These are phyloP conservation scores for Xylariaceae sp. DNA, from an alignment of 2,329 filamentous ascomycete species.

Conservation along the genomic window DNA sequence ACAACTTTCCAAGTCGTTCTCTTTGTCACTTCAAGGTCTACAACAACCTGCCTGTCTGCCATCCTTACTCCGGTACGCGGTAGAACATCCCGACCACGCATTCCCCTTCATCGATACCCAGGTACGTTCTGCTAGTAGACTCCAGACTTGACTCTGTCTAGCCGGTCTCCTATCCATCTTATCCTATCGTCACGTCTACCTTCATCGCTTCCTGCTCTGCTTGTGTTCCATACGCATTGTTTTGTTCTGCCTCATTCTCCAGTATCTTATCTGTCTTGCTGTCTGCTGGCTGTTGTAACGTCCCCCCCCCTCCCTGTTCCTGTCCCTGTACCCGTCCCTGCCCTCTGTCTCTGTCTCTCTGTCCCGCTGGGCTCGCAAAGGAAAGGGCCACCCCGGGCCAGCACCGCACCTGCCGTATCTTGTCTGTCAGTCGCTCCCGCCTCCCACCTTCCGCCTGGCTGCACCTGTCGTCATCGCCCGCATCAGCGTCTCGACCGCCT, in stretches of 20 bases:
- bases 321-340: neutral
- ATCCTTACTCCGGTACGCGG: too few species aligned
- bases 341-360: too few species aligned
- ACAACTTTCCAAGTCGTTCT: constrained; percentile 22
- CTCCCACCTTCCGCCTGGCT: constrained; percentile 20
- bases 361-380: too few species aligned
- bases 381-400: constrained; percentile 26
- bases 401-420: constrained; percentile 6
- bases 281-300: constrained; percentile 1
- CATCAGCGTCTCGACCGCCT: constrained; percentile 28
- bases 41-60: neutral
- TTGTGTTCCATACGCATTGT: too few species aligned
- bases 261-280: constrained; percentile 1
- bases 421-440: constrained; percentile 16
- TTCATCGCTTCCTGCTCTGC: neutral
- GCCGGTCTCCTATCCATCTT: constrained; percentile 1
- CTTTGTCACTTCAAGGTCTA: constrained; percentile 13
- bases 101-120: neutral
- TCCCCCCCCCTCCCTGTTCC: constrained; percentile 21
- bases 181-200: neutral
- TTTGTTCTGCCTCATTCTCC: neutral
- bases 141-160: neutral
- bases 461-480: constrained; percentile 33
- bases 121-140: neutral
- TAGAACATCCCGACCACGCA: neutral